phyloP scores from a whole-genome alignment of 2,329 filamentous ascomycete genomes.

The Pyrenochaeta sp. region DNA sequence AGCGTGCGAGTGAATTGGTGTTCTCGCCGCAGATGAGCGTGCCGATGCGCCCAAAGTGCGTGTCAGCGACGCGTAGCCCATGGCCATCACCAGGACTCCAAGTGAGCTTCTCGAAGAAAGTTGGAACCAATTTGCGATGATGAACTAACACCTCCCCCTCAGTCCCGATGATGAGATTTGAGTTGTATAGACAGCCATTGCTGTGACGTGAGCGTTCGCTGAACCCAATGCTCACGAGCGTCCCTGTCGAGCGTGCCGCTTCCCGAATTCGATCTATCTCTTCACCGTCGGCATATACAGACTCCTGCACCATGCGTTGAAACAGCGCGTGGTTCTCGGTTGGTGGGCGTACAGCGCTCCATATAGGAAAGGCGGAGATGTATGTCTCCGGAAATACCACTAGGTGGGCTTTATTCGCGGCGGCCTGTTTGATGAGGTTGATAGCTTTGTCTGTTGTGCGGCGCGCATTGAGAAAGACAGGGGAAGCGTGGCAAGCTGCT shows the following conservation, averaged over 20 bases:
- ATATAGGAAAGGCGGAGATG: constrained; percentile 63
- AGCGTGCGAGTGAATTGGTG: constrained; percentile 64
- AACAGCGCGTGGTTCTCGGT: constrained; percentile 62
- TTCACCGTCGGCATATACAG: constrained; percentile 56
- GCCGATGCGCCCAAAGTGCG: constrained; percentile 58
- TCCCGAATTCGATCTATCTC: constrained; percentile 50
- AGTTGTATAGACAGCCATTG: constrained; percentile 60
- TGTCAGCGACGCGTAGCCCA: constrained; percentile 59
- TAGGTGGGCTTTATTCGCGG: constrained; percentile 56
- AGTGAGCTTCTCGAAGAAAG: constrained; percentile 65
- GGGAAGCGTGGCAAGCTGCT: constrained; percentile 44
- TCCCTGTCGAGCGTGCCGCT: constrained; percentile 48
- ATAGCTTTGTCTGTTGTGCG: constrained; percentile 60
- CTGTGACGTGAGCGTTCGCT: constrained; percentile 58
- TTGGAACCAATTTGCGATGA: constrained; percentile 64
- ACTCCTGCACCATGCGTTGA: constrained; percentile 55
- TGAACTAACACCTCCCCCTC: constrained; percentile 59
- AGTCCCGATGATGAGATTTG: constrained; percentile 58
- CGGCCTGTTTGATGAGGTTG: constrained; percentile 56
- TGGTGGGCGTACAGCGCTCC: constrained; percentile 59
- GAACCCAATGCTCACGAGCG: constrained; percentile 60
- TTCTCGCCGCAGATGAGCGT: constrained; percentile 66
- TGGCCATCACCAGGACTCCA: constrained; percentile 63
- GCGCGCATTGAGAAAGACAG: constrained; percentile 58
- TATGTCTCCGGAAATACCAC: constrained; percentile 64